Percentiles rank a stretch among this genome's conserved stretches.
Conservation (phyloP, 2,329 filamentous ascomycete genomes). For the Colletotrichum ledebouriae region DNA sequence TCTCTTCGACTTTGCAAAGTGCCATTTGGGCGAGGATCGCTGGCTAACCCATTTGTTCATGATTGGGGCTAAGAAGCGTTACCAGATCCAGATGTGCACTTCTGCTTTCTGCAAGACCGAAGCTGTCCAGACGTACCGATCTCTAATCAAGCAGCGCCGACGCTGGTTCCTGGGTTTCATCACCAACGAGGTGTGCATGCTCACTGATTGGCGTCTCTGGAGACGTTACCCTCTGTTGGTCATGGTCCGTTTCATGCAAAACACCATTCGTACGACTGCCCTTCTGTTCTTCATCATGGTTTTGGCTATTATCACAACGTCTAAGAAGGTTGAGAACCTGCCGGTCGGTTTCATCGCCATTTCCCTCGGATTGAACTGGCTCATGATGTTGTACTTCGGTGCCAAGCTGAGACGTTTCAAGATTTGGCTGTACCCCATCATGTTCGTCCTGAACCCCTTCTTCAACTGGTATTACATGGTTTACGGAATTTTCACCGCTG, state of each 20-base stretch:
- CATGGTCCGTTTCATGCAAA: constrained; percentile 91
- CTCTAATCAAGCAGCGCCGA: constrained; percentile 91
- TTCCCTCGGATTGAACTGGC: constrained; percentile 92
- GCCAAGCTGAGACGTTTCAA: constrained; percentile 89
- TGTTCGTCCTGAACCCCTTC: constrained; percentile 96
- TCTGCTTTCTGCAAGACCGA: constrained; percentile 99
- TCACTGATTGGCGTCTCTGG: constrained; percentile 95
- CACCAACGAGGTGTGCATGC: constrained; percentile 98
- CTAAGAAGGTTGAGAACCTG: constrained; percentile 80
- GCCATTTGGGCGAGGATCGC: constrained; percentile 92
- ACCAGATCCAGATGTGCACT: constrained; percentile 98
- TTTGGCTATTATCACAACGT: constrained; percentile 86
- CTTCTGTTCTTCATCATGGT: constrained; percentile 95
- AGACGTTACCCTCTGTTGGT: constrained; percentile 89
- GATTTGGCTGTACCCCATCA: constrained; percentile 93
- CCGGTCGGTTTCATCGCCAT: constrained; percentile 95
- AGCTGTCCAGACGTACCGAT: constrained; percentile 88
- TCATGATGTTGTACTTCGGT: constrained; percentile 96
- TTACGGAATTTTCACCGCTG: constrained; percentile 94
- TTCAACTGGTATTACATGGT: constrained; percentile 99
- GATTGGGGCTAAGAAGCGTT: constrained; percentile 92
- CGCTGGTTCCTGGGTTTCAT: constrained; percentile 98
- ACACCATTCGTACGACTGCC: constrained; percentile 94
- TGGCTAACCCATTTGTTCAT: constrained; percentile 99
- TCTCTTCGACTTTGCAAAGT: constrained; percentile 96